These are phyloP conservation scores for Fusarium sp. DNA, from an alignment of 2,329 filamentous ascomycete genomes.

Conservation along the genomic window DNA sequence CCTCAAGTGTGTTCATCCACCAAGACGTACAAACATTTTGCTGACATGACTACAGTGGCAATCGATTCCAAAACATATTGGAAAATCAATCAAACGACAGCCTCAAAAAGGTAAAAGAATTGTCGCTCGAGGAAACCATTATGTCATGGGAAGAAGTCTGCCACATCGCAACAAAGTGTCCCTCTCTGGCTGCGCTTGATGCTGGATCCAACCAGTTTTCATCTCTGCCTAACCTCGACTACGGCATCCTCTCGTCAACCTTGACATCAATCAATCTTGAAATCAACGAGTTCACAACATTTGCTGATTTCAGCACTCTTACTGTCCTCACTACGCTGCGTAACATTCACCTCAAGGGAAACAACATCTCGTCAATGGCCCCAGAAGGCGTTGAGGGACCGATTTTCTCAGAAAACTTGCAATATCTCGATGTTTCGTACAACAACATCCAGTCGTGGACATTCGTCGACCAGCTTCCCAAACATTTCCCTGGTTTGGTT, in stretches of 20 bases:
- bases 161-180: conserved; percentile 66
- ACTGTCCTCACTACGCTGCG: conserved; percentile 64
- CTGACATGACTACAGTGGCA: conserved; percentile 69
- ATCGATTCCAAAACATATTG: conserved; percentile 71
- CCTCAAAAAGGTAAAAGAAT: conserved; percentile 67
- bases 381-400: conserved; percentile 51
- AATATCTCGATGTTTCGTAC: conserved; percentile 79
- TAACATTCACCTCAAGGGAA: conserved; percentile 80
- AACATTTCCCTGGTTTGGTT: conserved; percentile 78
- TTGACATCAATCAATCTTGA: conserved; percentile 77
- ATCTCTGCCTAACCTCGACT: conserved; percentile 60
- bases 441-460: conserved; percentile 78
- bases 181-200: conserved; percentile 63
- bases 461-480: conserved; percentile 78
- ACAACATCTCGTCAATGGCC: conserved; percentile 69
- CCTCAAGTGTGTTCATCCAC: conserved; percentile 72
- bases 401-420: conserved; percentile 67
- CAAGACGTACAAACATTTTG: conserved; percentile 1
- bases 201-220: conserved; percentile 71
- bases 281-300: conserved; percentile 74
- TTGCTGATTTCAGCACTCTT: conserved; percentile 71
- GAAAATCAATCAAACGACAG: conserved; percentile 51
- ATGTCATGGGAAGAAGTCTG: conserved; percentile 75
- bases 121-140: conserved; percentile 76
- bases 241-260: conserved; percentile 60